Percentiles rank a stretch among this genome's conserved stretches.
phyloP scores from a whole-genome alignment of 176 grass and related monocot genomes.

The Elaeis guineensis region DNA sequence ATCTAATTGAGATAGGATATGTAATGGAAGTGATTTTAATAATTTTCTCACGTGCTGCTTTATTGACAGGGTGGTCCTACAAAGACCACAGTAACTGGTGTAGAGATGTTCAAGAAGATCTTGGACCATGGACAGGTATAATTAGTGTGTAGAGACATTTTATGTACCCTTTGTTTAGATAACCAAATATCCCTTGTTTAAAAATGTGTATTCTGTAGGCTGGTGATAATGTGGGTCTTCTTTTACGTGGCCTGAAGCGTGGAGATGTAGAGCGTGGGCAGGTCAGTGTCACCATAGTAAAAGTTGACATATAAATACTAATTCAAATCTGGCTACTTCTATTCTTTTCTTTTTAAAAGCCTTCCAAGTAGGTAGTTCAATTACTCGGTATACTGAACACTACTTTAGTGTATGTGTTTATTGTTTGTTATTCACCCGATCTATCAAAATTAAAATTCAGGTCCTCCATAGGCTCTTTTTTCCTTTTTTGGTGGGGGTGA shows the following conservation, averaged over 20 bases:
- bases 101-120: conserved; percentile 99
- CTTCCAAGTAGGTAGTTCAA: too few relatives aligned
- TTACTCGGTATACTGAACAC: too few relatives aligned
- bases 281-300: conserved; percentile 24
- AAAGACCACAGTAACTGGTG: conserved; percentile 96
- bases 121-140: conserved; percentile 93
- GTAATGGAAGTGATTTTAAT: too few relatives aligned
- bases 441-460: too few relatives aligned
- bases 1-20: too few relatives aligned
- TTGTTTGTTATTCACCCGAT: too few relatives aligned
- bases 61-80: conserved; percentile 56
- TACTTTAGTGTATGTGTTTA: too few relatives aligned
- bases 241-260: conserved; percentile 88
- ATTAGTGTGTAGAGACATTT: neutral
- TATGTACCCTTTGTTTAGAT: neutral
- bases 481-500: too few relatives aligned
- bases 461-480: too few relatives aligned
- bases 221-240: conserved; percentile 94
- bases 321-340: too few relatives aligned
- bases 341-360: too few relatives aligned
- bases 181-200: neutral
- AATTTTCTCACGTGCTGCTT: neutral
- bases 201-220: conserved; percentile 33
- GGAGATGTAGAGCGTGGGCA: conserved; percentile 88
- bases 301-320: too few relatives aligned